Conservation (phyloP, 176 grass and related monocot genomes). For the Chloris gayana region DNA sequence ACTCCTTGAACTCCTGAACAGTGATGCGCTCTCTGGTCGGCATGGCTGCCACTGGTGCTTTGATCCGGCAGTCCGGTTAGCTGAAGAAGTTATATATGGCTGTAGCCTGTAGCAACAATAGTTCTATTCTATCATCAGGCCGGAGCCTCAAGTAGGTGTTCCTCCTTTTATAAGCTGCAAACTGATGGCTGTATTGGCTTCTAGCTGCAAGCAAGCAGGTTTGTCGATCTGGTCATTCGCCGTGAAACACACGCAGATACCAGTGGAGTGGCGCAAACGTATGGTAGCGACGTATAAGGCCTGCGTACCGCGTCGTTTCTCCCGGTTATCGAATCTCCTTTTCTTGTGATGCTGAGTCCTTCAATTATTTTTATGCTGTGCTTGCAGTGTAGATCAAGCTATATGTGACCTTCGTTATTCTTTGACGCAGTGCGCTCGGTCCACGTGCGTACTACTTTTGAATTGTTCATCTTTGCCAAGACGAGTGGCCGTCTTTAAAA, state of each 20-base stretch:
- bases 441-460: background rate
- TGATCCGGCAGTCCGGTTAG: background rate
- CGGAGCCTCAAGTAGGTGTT: background rate
- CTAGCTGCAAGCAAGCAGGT: conserved; percentile 39
- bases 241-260: background rate
- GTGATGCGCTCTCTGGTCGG: conserved; percentile 14
- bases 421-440: background rate
- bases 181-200: conserved; percentile 33
- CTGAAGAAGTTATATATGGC: background rate
- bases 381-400: background rate
- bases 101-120: background rate
- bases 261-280: background rate
- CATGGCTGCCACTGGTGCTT: background rate
- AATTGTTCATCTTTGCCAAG: background rate
- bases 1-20: conserved; percentile 58
- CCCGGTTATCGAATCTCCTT: background rate
- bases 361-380: background rate
- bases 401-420: background rate
- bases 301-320: background rate
- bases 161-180: conserved; percentile 39
- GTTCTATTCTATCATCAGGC: background rate
- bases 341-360: background rate
- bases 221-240: background rate
- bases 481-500: background rate
- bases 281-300: background rate